Base-by-base conservation (phyloP, 331 rosid genomes). In the Malus hybrid region DNA sequence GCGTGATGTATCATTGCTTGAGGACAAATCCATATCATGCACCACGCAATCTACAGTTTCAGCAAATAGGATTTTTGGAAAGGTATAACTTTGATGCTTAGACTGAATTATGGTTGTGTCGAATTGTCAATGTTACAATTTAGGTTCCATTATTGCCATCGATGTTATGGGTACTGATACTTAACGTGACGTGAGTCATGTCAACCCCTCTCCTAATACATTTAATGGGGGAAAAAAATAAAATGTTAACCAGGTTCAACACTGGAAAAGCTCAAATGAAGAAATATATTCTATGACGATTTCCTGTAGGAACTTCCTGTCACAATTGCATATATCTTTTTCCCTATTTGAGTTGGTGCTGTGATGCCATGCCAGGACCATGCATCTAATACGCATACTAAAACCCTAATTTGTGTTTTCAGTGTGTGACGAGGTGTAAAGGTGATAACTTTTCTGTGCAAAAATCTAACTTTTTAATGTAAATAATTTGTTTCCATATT, bases 31-130 rank as follows among this genome's bases (percentile, higher is more conserved):
- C 24, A 42, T 75, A 4, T 72, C 82, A 28, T 69, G 68, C 78
- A 71, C 66, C 75, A 75, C 85, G 13, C 74, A 57, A 53, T 78
- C 73, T 78, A 66, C 75, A 50, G 30, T 74, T 71, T 70, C 74
- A 34, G 70, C 84, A 74, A 46, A 19, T 83, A 84, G 82, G 74
- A 57, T 76, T 60, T 42, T 26, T 76, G 83, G 75, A 64, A 84
- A 87, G 90, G 96, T 90, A 87, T 68, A 68, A 42, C 70, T 71
- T 65, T 53, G 52, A 32, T 80, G 44, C 61, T 44, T 67, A 63
- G 55, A 81, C 19, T 70, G 58, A 32, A 64, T 18, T 22, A 53
- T 53, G 32, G 64, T 7, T 73, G 62, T 58, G 44, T 63, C 61
- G 42, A 39, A 2, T 39, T 72, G 74, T 16, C 46, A 39, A 10